These are phyloP conservation scores for Nymphaea colorata DNA, from an alignment of 164 flowering plant genomes.

Conservation along the genomic window DNA sequence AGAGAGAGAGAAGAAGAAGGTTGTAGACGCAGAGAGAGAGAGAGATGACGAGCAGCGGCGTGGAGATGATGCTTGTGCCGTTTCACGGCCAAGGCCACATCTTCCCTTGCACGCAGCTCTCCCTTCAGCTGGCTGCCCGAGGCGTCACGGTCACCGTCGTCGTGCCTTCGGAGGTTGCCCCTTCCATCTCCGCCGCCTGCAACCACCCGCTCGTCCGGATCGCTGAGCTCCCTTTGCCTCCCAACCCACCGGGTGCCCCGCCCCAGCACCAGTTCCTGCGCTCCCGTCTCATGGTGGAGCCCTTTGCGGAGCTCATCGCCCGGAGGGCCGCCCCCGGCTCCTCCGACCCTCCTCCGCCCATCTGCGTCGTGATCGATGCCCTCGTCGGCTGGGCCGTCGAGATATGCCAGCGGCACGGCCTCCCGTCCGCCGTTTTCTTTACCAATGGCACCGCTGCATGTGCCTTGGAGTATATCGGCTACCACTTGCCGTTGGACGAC, in stretches of 20 bases:
- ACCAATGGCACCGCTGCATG: constrained; percentile 47
- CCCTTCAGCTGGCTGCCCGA: constrained; percentile 23
- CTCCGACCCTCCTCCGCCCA: constrained; percentile 8
- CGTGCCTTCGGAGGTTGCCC: constrained; percentile 15
- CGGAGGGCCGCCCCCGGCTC: constrained; percentile 6
- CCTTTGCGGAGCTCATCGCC: constrained; percentile 16
- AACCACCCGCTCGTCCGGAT: constrained; percentile 15
- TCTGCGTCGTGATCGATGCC: constrained; percentile 36
- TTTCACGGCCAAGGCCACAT: constrained; percentile 51
- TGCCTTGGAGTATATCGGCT: constrained; percentile 35
- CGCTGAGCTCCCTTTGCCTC: constrained; percentile 1
- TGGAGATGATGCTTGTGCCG: constrained; percentile 29
- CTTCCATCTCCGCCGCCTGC: constrained; percentile 9
- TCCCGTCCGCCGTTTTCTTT: constrained; percentile 32
- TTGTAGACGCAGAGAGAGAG: too few species aligned
- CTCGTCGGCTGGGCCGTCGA: constrained; percentile 34
- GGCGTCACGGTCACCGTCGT: constrained; percentile 26
- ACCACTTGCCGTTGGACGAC: constrained; percentile 19
- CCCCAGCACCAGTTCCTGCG: constrained; percentile 2
- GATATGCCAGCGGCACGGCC: constrained; percentile 15
- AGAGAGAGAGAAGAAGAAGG: too few species aligned
- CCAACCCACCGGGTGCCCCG: constrained; percentile 4
- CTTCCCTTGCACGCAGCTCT: constrained; percentile 42
- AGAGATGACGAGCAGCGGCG: background rate
- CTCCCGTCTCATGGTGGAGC: constrained; percentile 7